Base-by-base conservation (phyloP, 305 asterid species). In the Coffea humblotiana region DNA sequence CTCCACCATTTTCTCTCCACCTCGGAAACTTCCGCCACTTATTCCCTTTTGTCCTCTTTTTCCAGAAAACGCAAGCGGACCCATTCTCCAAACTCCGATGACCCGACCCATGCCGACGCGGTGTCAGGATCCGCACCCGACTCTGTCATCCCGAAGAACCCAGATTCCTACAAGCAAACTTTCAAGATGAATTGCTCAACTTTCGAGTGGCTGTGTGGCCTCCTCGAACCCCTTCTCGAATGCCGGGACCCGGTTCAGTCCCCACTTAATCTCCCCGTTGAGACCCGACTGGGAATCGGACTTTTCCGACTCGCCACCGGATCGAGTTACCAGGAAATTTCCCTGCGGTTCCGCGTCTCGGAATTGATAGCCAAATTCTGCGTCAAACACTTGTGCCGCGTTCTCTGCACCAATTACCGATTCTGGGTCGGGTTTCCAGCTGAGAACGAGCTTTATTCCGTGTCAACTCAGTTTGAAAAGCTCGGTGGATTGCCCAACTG, bases 191-290 rank as follows among this genome's bases (percentile, higher is more conserved):
- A 85, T 37, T 37, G 88, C 2, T 85, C 96, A 18, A 89, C 93
- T 0, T 94, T 94, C 70, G 98, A 92, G 79, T 92, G 98, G 98
- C 93, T 94, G 3, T 90, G 95, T 72, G 91, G 98, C 13, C 89
- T 92, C n/a, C 90, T 94, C 15, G 98, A 94, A 47, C 98, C 98
- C 51, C 78, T 94, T 5, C 93, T 94, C 72, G 98, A 94, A 58
- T 91, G 97, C 76, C 97, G 97, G 58, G 98, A 94, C 90, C 98
- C 98, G 83, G 89, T 87, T 6, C 87, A 81, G 61, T 83, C 92
- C 6, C 97, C 96, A 0, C 90, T 92, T 67, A 77, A 85, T 76
- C 83, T 94, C 4, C 74, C 93, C 12, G 91, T 90, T 8, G 95
- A 91, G 76, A 72, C 88, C 21, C 89, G 98, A 32, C 91, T 94